Evolutionary conservation across 2,329 filamentous ascomycete genomes (phyloP).

Genomic region (Camptophora hylomeconis): DNA sequence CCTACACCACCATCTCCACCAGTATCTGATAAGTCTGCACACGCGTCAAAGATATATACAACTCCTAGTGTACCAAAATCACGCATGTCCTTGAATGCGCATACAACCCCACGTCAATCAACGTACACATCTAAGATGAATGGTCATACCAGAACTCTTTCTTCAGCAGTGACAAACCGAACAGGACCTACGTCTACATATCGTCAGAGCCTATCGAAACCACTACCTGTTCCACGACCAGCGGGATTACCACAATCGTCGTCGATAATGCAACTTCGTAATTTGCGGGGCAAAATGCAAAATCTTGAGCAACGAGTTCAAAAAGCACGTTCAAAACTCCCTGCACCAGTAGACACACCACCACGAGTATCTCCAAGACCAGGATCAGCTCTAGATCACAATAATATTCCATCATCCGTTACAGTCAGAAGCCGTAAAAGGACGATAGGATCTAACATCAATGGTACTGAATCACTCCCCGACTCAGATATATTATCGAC

Average conservation of each 20-base stretch:
- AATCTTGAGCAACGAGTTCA: constrained; percentile 89
- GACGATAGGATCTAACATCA: constrained; percentile 40
- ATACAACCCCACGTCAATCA: constrained; percentile 44
- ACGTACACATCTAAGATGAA: constrained; percentile 30
- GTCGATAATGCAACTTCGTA: constrained; percentile 85
- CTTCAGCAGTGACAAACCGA: constrained; percentile 39
- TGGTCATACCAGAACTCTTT: constrained; percentile 42
- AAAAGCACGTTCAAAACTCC: constrained; percentile 79
- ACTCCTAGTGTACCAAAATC: constrained; percentile 35
- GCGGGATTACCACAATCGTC: constrained; percentile 43
- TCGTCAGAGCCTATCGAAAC: constrained; percentile 23
- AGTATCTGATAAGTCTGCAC: constrained; percentile 68
- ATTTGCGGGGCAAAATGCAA: constrained; percentile 92
- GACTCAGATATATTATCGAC: constrained; percentile 19
- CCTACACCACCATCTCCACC: constrained; percentile 86
- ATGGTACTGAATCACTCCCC: constrained; percentile 23
- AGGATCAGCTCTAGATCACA: constrained; percentile 34
- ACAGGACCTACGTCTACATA: constrained; percentile 32
- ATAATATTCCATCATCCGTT: constrained; percentile 40
- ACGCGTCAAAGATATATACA: constrained; percentile 40
- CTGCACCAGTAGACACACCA: constrained; percentile 64
- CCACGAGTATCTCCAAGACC: constrained; percentile 66
- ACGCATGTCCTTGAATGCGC: constrained; percentile 30
- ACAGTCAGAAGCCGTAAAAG: constrained; percentile 55
- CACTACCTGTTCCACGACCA: constrained; percentile 12